Evolutionary conservation across 352 stramenopile genomes (phyloP).

Genomic region (Elongisporangium undulatum): DNA sequence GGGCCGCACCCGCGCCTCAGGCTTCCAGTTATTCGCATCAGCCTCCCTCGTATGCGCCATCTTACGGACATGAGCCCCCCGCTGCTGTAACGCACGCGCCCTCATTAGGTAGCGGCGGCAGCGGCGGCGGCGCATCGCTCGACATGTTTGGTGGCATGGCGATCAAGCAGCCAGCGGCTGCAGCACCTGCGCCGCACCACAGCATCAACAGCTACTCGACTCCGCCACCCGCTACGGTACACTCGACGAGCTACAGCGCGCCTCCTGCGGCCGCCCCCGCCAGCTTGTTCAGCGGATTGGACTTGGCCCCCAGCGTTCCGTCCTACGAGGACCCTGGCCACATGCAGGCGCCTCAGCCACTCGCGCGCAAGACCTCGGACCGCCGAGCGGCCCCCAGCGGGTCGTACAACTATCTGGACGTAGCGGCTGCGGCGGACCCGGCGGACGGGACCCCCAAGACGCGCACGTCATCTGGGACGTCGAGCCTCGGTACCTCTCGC

Average conservation of each 20-base stretch:
- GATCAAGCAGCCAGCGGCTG: constrained; percentile 28
- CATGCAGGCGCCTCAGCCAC: constrained; percentile 13
- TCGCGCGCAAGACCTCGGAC: constrained; percentile 24
- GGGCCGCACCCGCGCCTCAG: constrained; percentile 4
- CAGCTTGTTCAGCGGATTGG: constrained; percentile 49
- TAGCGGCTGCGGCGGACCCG: constrained; percentile 16
- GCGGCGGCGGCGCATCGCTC: constrained; percentile 7
- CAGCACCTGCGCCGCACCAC: constrained; percentile 4
- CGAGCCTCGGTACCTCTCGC: constrained; percentile 16
- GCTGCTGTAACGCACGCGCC: not conserved
- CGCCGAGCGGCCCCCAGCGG: constrained; percentile 12
- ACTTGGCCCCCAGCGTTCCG: constrained; percentile 25
- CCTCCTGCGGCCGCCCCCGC: constrained; percentile 4
- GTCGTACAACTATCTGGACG: constrained; percentile 67
- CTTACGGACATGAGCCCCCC: not conserved
- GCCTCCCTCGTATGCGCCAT: not conserved
- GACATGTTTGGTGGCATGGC: constrained; percentile 84
- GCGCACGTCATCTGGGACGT: constrained; percentile 12
- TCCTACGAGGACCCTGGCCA: not conserved
- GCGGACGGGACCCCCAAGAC: constrained; percentile 4
- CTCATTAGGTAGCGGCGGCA: not conserved
- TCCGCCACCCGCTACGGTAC: not conserved
- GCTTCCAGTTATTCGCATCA: not conserved
- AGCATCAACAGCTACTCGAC: not conserved
- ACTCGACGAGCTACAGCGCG: not conserved